Evolutionary conservation across 2,329 filamentous ascomycete species (phyloP).

Genomic region (Apiospora marii): DNA sequence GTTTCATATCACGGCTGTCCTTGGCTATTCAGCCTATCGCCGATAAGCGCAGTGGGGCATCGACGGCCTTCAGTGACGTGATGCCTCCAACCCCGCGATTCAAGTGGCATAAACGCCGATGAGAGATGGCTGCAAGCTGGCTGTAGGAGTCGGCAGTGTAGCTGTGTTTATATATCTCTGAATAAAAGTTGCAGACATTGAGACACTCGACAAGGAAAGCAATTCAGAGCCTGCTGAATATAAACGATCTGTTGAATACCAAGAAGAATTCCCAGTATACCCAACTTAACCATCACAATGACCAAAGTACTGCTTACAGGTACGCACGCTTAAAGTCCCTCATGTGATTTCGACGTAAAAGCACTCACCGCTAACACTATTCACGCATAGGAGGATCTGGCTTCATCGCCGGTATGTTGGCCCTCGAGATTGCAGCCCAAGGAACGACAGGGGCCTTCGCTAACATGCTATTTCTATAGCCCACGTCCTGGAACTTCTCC

Average conservation of each 20-base stretch:
- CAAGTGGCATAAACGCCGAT: conserved; percentile 8
- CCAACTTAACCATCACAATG: conserved; percentile 40
- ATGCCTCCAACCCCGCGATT: conserved; percentile 12
- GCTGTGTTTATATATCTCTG: neutral
- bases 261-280: neutral
- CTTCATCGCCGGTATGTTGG: conserved; percentile 57
- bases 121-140: neutral
- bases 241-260: neutral
- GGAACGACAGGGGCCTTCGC: conserved; percentile 15
- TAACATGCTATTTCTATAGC: conserved; percentile 43
- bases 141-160: neutral
- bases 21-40: neutral
- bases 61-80: neutral
- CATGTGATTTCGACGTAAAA: neutral
- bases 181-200: neutral
- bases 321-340: conserved; percentile 34
- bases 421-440: neutral
- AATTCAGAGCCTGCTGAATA: neutral
- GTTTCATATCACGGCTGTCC: neutral
- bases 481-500: conserved; percentile 62
- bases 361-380: neutral
- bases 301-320: conserved; percentile 57
- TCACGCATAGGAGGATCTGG: conserved; percentile 54
- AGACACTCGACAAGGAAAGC: neutral
- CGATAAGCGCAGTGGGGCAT: neutral